phyloP scores from a whole-genome alignment of 2,329 filamentous ascomycete genomes.

The Bipolaris cookei region DNA sequence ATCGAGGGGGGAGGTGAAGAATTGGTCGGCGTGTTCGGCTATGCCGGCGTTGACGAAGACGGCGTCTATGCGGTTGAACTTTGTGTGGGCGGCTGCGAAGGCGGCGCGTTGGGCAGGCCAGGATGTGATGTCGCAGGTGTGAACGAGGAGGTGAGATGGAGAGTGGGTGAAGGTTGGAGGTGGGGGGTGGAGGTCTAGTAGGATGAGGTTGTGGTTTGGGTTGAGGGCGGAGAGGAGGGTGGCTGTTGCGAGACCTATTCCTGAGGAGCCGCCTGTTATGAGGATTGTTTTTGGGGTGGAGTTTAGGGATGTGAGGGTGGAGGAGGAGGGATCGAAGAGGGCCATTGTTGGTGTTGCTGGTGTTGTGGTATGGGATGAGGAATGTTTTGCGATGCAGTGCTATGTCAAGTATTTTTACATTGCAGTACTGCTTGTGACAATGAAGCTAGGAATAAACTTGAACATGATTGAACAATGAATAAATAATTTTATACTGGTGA shows the following conservation, averaged over 20 bases:
- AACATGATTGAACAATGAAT: too few species aligned
- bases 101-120: constrained; percentile 55
- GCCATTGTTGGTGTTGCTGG: constrained; percentile 23
- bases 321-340: constrained; percentile 32
- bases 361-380: not conserved
- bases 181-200: constrained; percentile 50
- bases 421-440: too few species aligned
- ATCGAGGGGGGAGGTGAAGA: constrained; percentile 56
- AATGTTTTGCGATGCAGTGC: not conserved
- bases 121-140: constrained; percentile 54
- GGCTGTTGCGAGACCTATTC: constrained; percentile 53
- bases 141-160: constrained; percentile 40
- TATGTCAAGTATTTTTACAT: too few species aligned
- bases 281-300: constrained; percentile 43
- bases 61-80: constrained; percentile 54
- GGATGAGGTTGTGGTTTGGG: constrained; percentile 50
- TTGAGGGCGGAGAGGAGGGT: constrained; percentile 48
- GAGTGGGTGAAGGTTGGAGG: constrained; percentile 42
- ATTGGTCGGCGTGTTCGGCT: constrained; percentile 57
- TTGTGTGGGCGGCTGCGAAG: constrained; percentile 51
- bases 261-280: constrained; percentile 51
- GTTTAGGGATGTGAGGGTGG: constrained; percentile 29
- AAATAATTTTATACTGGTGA: too few species aligned
- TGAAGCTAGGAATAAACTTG: too few species aligned
- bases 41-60: constrained; percentile 60